Evolutionary conservation across 305 asterid species (phyloP), one percentile per base, ranked within the genome.

Genomic region (Ilex paraguariensis): DNA sequence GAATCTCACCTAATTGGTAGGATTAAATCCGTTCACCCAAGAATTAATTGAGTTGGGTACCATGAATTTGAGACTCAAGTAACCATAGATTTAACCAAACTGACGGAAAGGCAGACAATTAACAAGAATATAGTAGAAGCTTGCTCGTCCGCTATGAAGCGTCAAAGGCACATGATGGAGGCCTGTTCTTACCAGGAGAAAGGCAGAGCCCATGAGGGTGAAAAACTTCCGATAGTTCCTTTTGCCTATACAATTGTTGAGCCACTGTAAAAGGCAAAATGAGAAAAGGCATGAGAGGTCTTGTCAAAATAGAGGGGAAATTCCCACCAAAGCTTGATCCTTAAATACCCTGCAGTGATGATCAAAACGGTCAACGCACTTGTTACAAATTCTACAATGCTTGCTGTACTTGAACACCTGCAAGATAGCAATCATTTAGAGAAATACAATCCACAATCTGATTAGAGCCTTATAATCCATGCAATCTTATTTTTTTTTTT

Each of bases 321-420:
- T 14, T 62, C 52, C 30, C 16, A 65, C 56, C 17, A 21, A 66
- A 30, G 40, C 13, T 10, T 62, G 46, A 64, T 31, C 60, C 54
- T 62, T 31, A 55, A 59, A 42, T 83, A 93, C 99, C 96, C 99
- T 80, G 92, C 99, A 93, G 75, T 93, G 97, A 73, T 93, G 99
- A 77, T 93, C 99, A 32, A 93, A 93, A 36, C 83, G 81, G 81
- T 93, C 91, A 10, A 93, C 96, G 36, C 99, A 93, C 76, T 93
- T 93, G 80, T 93, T 97, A 54, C 99, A 93, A 40, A 93, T 96
- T 79, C 99, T 84, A 60, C 99, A 93, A 65, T 93, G 99, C 87
- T 93, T 93, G 89, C 99, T 93, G 84, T 86, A 90, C 83, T 87
- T 93, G 75, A 71, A 87, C 70, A 93, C 99, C 97, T 90, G 84